Conservation (phyloP, 1,284 basidiomycete species). For the Ganoderma sinense region DNA sequence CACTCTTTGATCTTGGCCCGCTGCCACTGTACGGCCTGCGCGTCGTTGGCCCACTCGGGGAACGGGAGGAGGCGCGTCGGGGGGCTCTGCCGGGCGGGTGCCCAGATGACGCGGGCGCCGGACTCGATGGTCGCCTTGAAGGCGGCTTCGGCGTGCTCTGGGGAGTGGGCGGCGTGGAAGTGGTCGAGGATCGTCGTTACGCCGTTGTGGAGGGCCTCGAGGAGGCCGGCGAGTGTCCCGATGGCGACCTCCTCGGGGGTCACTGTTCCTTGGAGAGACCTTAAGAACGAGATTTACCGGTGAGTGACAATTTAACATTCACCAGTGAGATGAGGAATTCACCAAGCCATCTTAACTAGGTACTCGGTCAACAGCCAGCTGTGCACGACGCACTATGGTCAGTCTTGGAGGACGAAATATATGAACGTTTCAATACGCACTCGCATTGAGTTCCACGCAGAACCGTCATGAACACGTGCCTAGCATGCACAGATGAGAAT, state of each 20-base stretch:
- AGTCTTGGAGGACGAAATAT: not conserved
- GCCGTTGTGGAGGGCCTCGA: slow-evolving; percentile 43
- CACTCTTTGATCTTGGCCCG: slow-evolving; percentile 38
- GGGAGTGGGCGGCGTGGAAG: slow-evolving; percentile 40
- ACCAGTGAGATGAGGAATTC: not conserved
- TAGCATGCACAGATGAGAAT: slow-evolving; percentile 8
- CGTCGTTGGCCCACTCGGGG: slow-evolving; percentile 37
- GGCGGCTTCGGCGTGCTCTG: slow-evolving; percentile 39
- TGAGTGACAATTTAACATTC: not conserved
- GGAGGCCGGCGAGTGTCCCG: slow-evolving; percentile 42
- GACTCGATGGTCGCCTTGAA: slow-evolving; percentile 40
- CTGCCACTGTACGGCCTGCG: slow-evolving; percentile 39
- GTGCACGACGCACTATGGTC: not conserved
- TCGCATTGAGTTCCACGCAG: slow-evolving; percentile 40
- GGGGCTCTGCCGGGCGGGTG: slow-evolving; percentile 38
- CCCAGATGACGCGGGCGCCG: slow-evolving; percentile 41
- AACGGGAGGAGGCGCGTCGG: slow-evolving; percentile 36
- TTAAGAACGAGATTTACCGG: slow-evolving; percentile 4
- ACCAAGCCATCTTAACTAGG: slow-evolving; percentile 41
- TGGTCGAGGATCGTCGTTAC: slow-evolving; percentile 45
- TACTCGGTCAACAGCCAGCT: slow-evolving; percentile 43
- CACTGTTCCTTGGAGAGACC: slow-evolving; percentile 36
- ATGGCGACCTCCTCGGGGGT: slow-evolving; percentile 41
- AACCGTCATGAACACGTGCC: slow-evolving; percentile 43
- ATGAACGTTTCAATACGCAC: slow-evolving; percentile 26